A percentile compares a stretch with the other conserved stretches of the same genome.
Conservation (phyloP, 2,329 filamentous ascomycete genomes). For the Ploettnerulaceae sp. region DNA sequence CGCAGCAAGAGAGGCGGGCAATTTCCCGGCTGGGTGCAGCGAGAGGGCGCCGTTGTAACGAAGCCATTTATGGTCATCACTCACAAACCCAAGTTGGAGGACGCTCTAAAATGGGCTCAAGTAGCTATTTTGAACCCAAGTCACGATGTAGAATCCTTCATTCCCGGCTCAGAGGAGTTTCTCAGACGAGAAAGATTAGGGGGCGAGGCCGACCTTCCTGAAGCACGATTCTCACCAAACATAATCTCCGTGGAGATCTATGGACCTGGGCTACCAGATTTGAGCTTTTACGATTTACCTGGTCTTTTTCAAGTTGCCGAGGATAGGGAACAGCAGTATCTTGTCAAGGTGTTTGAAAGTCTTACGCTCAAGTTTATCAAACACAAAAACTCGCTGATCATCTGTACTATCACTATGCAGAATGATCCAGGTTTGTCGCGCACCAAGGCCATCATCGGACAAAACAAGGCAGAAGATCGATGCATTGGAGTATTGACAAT, state of each 20-base stretch:
- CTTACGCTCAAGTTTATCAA: conserved; percentile 66
- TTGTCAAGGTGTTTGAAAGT: conserved; percentile 68
- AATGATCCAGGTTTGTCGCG: conserved; percentile 71
- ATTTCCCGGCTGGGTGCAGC: conserved; percentile 5
- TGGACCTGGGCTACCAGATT: conserved; percentile 62
- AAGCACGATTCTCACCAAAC: conserved; percentile 76
- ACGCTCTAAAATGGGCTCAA: conserved; percentile 69
- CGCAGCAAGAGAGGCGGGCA: conserved; percentile 24
- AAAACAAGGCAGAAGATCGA: conserved; percentile 50
- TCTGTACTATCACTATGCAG: conserved; percentile 74
- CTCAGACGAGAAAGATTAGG: conserved; percentile 11
- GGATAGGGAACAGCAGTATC: conserved; percentile 53
- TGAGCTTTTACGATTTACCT: conserved; percentile 82
- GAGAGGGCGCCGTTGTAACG: conserved; percentile 46
- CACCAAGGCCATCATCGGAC: conserved; percentile 59
- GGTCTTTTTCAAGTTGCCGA: conserved; percentile 72
- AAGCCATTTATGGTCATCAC: conserved; percentile 63
- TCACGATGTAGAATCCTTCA: conserved; percentile 43
- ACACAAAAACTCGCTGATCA: conserved; percentile 65
- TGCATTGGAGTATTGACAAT: conserved; percentile 80
- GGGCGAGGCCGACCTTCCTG: conserved; percentile 32
- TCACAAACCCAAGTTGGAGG: conserved; percentile 58
- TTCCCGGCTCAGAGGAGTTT: conserved; percentile 32
- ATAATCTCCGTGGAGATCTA: conserved; percentile 72
- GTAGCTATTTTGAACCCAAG: conserved; percentile 69